Base-by-base conservation (phyloP, 2,329 filamentous ascomycete genomes). In the Bipolaris sorokiniana region DNA sequence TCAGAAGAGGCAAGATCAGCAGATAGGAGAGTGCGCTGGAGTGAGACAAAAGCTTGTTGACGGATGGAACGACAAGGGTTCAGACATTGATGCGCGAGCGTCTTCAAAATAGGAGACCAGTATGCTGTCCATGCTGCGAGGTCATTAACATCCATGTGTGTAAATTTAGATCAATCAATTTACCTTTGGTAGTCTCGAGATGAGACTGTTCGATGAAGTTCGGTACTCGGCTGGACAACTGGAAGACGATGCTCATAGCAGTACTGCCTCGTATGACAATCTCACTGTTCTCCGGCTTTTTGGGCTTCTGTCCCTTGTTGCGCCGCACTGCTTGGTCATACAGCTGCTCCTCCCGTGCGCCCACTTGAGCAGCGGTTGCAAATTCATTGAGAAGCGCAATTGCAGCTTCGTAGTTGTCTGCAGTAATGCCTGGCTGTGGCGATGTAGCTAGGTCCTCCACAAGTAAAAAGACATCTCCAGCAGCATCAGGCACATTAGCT, bases 21-120 rank as follows among this genome's bases (percentile, higher is more conserved):
- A 1, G 92, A 95, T 1, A 98, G 84, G 1, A 99, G 83, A 2
- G 91, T 90, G 53, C 93, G 86, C 74, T 98, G 94, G 15, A 99
- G 82, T 9, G 89, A 91, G 7, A 89, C 87, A 67, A 98, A 91
- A 1, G 95, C 92, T 70, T 96, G 86, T 68, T 96, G 90, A 3
- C 95, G 88, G 57, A 99, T 91, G 68, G 97, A 93, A 52, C 94
- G 90, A 71, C 92, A 97, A 0, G 93, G 92, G 73, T 98, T 99
- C 51, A 91, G 91, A 77, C 93, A 97, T 78, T 99, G 95, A 4
- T 87, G 87, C 3, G 90, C 95, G 16, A 99, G 80, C 5, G 92
- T 90, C 66, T 92, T 87, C 77, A 99, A 95, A 23, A 99, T 92
- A 1, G 94, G 95, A 13, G 93, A 88, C 95, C 95, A 99, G 76